Base-by-base conservation (phyloP, 2,329 filamentous ascomycete genomes). In the Xylariaceae sp. region DNA sequence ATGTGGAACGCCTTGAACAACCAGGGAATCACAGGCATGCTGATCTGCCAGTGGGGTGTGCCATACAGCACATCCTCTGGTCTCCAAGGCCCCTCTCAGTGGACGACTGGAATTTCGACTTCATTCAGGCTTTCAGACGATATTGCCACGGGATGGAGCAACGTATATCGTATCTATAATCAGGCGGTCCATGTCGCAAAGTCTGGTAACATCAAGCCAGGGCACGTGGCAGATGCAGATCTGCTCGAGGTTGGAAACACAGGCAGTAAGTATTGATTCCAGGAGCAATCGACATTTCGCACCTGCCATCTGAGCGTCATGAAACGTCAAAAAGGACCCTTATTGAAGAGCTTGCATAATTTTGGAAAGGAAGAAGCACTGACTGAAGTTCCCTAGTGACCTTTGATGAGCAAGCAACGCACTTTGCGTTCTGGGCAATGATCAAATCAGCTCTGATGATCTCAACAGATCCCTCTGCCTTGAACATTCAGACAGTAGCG, bases 11-110 rank as follows among this genome's bases (percentile, higher is more conserved):
- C 47, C 31, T 45, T 54, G 14, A 47, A 48, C 10, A 44, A 38
- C 6, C 48, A 51, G 10, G 52, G 52, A 12, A 54, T 54, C n/a
- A 14, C 17, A 19, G 52, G 52, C 28, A 54, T 54, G 52, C 28
- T 54, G n/a, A 13, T 54, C n/a, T 54, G 52, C 13, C 48, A 54
- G 51, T 54, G 52, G 52, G 52, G 52, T 6, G 52, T 54, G 31
- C 52, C 52, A 10, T 54, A 51, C 45, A 51, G 47, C 19, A 42
- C 48, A 13, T 17, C 48, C 12, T 42, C 22, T 38, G 48, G 52
- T 16, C 52, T 54, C 2, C n/a, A 54, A 42, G 52, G 52, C 1
- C 52, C 52, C 14, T 41, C 44, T 22, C 41, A 54, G 34, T 54
- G 52, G 52, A 51, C 52, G 11, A 51, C 34, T 33, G 48, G 52